Percentiles rank a stretch among this genome's conserved stretches.
phyloP scores from a whole-genome alignment of 2,329 filamentous ascomycete genomes.

The Drechslerella coelobrocha region DNA sequence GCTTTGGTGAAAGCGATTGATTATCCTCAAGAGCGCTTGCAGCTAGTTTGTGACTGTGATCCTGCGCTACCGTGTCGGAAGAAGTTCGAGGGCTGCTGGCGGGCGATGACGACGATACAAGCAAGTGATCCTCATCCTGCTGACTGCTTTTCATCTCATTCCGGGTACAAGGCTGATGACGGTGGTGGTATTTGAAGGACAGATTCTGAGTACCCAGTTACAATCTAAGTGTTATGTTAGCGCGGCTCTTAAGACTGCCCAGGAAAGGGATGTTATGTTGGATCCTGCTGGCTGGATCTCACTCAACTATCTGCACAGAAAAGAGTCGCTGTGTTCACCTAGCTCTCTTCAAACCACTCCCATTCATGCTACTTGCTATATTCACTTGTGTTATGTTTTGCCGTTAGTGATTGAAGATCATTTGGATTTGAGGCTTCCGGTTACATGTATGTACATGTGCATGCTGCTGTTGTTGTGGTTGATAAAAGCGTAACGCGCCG shows the following conservation, averaged over 20 bases:
- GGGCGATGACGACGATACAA: constrained; percentile 33
- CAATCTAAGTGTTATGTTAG: not conserved
- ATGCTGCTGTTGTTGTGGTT: too few species aligned
- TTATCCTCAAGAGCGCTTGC: not conserved
- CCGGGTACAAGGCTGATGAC: constrained; percentile 19
- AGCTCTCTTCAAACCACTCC: too few species aligned
- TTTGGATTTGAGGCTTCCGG: too few species aligned
- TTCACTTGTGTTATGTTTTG: too few species aligned
- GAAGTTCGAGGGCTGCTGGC: constrained; percentile 10
- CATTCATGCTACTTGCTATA: too few species aligned
- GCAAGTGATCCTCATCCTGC: constrained; percentile 33
- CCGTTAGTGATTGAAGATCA: too few species aligned
- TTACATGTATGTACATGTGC: too few species aligned
- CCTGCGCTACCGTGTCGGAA: constrained; percentile 4
- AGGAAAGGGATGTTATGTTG: not conserved
- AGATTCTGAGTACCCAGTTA: too few species aligned
- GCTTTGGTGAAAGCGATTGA: not conserved
- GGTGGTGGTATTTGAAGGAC: not conserved
- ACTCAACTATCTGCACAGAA: not conserved
- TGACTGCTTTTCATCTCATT: constrained; percentile 50
- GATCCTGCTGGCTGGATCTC: not conserved
- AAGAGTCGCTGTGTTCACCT: too few species aligned
- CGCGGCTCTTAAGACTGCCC: not conserved
- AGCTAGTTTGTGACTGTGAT: not conserved
- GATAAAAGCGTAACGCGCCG: too few species aligned